phyloP scores from a whole-genome alignment of 2,329 filamentous ascomycete species.

The Emergomyces africanus region DNA sequence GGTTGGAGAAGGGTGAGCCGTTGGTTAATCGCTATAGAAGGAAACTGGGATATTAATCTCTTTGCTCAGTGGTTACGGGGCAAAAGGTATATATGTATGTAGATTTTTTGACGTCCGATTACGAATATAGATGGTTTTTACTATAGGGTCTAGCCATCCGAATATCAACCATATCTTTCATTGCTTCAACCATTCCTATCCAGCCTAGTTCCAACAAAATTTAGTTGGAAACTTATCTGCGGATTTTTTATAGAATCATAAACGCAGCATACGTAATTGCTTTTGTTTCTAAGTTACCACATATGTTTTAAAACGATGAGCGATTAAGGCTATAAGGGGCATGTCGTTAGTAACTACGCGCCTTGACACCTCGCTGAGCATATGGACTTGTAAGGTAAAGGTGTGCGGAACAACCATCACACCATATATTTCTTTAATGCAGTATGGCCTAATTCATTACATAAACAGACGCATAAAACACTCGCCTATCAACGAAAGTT shows the following conservation, averaged over 20 bases:
- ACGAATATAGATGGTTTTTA: not conserved
- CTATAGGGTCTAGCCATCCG: not conserved
- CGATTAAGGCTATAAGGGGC: too few species aligned
- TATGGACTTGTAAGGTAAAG: too few species aligned
- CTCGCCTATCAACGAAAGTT: not conserved
- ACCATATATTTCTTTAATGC: too few species aligned
- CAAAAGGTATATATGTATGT: not conserved
- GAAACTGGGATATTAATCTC: constrained; percentile 45
- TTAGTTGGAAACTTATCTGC: too few species aligned
- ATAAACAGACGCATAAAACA: too few species aligned
- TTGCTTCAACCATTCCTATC: not conserved
- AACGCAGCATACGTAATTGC: too few species aligned
- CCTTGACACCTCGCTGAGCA: too few species aligned
- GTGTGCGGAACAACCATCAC: too few species aligned
- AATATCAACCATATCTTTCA: not conserved
- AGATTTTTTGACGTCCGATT: not conserved
- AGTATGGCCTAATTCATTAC: not conserved
- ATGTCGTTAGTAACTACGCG: too few species aligned
- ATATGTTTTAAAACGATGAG: too few species aligned
- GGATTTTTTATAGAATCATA: too few species aligned
- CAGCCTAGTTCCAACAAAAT: not conserved
- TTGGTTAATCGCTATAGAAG: constrained; percentile 51
- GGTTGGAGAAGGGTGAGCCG: constrained; percentile 38
- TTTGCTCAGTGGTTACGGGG: not conserved
- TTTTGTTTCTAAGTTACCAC: too few species aligned